Evolutionary conservation across 768 basidiomycete species (phyloP).

Genomic region (Naganishia kalamii): DNA sequence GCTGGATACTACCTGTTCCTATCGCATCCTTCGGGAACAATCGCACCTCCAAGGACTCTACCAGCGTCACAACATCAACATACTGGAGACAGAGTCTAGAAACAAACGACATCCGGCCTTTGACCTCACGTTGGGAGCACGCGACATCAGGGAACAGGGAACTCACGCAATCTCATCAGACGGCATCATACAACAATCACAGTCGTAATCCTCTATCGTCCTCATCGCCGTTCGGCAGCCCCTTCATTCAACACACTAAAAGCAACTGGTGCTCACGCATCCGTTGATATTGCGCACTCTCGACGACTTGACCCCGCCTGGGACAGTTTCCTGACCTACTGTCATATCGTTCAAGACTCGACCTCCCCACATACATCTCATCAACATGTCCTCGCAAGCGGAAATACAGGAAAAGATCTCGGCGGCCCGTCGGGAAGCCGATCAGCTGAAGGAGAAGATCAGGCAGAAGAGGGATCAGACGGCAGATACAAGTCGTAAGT

Average conservation of each 20-base stretch:
- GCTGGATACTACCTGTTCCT: too few species aligned
- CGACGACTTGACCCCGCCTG: background rate
- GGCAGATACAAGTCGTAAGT: conserved; percentile 93
- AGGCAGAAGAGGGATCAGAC: conserved; percentile 90
- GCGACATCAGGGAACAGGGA: background rate
- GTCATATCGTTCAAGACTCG: background rate
- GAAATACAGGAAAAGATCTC: conserved; percentile 61
- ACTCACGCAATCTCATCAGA: background rate
- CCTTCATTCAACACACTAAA: too few species aligned
- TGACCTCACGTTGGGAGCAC: background rate
- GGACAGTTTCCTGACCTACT: background rate
- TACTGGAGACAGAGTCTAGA: too few species aligned
- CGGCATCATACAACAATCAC: background rate
- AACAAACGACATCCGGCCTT: background rate
- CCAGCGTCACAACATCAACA: too few species aligned
- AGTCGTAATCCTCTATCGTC: background rate
- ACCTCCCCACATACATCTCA: background rate
- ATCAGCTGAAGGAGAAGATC: conserved; percentile 97
- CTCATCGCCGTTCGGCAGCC: background rate
- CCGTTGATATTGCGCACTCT: too few species aligned
- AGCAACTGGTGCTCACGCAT: too few species aligned
- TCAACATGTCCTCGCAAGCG: conserved; percentile 37
- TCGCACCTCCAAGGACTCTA: too few species aligned
- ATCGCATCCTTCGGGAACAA: too few species aligned
- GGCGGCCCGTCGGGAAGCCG: conserved; percentile 91